Base-by-base conservation (phyloP, 2,329 filamentous ascomycete species). In the Aspergillus ochraceoroseus region DNA sequence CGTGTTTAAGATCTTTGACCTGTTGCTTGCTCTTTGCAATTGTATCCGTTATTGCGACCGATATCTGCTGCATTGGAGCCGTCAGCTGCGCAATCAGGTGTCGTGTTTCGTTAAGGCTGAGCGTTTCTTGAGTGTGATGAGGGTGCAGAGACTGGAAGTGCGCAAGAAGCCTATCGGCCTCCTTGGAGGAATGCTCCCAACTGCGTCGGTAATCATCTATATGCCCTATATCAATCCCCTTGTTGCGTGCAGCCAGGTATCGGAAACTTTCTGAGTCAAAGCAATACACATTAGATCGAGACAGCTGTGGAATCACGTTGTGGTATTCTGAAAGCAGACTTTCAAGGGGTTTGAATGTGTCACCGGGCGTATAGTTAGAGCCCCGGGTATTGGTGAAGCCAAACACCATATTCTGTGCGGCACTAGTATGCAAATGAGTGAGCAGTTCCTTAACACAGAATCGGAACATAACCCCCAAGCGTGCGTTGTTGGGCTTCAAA, bases 371-470 rank as follows among this genome's bases (percentile, higher is more conserved):
- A 4, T 38, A 32, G 14, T 42, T 42, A 11, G 40, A 38, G 8
- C 34, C 40, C 3, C 32, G 29, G 2, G 40, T 42, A 9, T 42
- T 36, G 1, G 40, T 42, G 15, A 42, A 42, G 0, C 40, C 40
- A 19, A 42, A 42, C 3, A 42, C 40, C 40, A 42, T 42, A 11
- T 37, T 36, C 32, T 42, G 27, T 3, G 40, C 40, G 4, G 40
- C 40, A n/a, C 34, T 38, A n/a, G 40, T 36, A 13, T 42, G 32
- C 8, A 42, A 6, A 11, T 42, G 32, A 2, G 32, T 37, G 3
- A 42, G 27, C 4, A 42, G 32, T 20, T 36, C 33, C 28, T 42
- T 37, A 11, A 42, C 18, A 20, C 39, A 42, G 32, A 36, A 42
- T 1, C 32, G 33, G 28, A 42, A 42, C 33, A 36, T 36, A 0